Percentiles rank a stretch among this genome's conserved stretches.
phyloP scores from a whole-genome alignment of 768 basidiomycete species.

The Boletus rufocinnamomeus region DNA sequence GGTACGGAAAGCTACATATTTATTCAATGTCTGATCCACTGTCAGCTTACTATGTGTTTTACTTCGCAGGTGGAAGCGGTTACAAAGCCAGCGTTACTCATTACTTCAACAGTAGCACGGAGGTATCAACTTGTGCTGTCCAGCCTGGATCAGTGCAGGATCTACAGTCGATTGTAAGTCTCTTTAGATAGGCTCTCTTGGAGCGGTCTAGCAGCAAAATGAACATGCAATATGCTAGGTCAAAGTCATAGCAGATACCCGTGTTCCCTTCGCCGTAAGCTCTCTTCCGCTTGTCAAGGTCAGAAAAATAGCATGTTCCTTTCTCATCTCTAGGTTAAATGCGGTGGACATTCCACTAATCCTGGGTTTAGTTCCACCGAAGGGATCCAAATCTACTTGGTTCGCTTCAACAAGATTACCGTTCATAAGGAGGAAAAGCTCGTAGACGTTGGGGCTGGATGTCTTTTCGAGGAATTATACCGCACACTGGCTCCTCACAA shows the following conservation, averaged over 20 bases:
- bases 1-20: neutral
- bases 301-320: neutral
- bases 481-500: slow-evolving; percentile 7
- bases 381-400: slow-evolving; percentile 33
- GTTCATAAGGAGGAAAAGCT: neutral
- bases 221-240: slow-evolving; percentile 6
- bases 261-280: slow-evolving; percentile 17
- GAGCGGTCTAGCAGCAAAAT: too few relatives aligned
- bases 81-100: slow-evolving; percentile 15
- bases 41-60: neutral
- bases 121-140: slow-evolving; percentile 8
- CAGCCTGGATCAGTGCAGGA: slow-evolving; percentile 14
- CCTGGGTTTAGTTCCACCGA: slow-evolving; percentile 36
- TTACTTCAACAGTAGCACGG: slow-evolving; percentile 13
- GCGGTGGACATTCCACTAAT: slow-evolving; percentile 34
- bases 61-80: slow-evolving; percentile 11
- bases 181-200: too few relatives aligned
- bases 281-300: neutral
- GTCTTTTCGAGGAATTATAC: slow-evolving; percentile 34
- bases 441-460: slow-evolving; percentile 31
- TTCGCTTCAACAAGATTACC: slow-evolving; percentile 27
- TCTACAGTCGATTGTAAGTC: slow-evolving; percentile 9
- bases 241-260: slow-evolving; percentile 5
- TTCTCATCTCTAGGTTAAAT: slow-evolving; percentile 30
- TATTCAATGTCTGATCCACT: neutral